Evolutionary conservation across 2,329 filamentous ascomycete genomes (phyloP).

Genomic region (Apiospora arundinis): DNA sequence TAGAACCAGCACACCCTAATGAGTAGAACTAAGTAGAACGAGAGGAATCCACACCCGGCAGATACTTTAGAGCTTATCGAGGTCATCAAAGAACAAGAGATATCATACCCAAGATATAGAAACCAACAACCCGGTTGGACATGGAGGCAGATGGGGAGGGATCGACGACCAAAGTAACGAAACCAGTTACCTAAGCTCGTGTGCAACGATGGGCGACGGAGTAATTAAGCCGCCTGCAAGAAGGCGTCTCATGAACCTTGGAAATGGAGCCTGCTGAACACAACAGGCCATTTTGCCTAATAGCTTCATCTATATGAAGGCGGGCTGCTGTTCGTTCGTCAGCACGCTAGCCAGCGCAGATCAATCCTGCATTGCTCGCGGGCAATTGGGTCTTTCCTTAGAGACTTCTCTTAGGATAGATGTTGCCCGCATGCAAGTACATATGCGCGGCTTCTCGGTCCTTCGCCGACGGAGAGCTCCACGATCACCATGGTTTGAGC

Average conservation of each 20-base stretch:
- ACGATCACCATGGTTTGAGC: neutral
- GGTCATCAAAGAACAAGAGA: neutral
- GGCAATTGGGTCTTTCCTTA: neutral
- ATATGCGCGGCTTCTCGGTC: neutral
- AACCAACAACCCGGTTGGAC: constrained; percentile 5
- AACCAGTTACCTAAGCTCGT: neutral
- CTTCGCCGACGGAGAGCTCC: neutral
- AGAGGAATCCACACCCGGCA: neutral
- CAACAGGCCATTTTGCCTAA: constrained; percentile 10
- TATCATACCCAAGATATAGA: neutral
- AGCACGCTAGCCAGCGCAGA: neutral
- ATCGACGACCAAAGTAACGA: constrained; percentile 12
- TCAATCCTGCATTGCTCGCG: neutral
- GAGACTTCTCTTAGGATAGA: neutral
- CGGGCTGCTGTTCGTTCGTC: neutral
- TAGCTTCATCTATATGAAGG: constrained; percentile 11
- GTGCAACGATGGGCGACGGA: neutral
- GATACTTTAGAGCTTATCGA: neutral
- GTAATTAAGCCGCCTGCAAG: constrained; percentile 12
- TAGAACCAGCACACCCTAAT: too few species aligned
- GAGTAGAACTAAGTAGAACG: neutral
- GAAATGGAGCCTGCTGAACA: neutral
- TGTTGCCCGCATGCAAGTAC: neutral
- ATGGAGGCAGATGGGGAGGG: neutral
- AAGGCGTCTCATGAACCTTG: constrained; percentile 2